Conservation (phyloP, 2,329 filamentous ascomycete species). For the Ascochyta clinopodiicola region DNA sequence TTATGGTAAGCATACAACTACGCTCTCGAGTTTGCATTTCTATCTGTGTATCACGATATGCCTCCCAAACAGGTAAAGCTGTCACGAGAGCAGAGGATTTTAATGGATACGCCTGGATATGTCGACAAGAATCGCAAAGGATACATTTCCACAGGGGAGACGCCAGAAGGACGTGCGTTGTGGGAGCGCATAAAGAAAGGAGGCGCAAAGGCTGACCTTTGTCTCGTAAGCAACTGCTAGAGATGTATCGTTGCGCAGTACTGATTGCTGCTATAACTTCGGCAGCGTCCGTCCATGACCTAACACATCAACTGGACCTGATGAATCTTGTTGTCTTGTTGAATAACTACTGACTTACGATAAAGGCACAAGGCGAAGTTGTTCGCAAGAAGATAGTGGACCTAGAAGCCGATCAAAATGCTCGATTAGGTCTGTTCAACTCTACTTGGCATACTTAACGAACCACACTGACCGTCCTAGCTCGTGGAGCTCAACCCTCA, state of each 20-base stretch:
- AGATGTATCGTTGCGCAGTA: not conserved
- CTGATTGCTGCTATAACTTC: not conserved
- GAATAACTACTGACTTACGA: not conserved
- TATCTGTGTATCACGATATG: conserved; percentile 11
- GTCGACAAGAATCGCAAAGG: not conserved
- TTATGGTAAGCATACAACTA: conserved; percentile 50
- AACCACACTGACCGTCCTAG: conserved; percentile 27
- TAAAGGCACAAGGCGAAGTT: conserved; percentile 40
- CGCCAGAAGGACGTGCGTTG: not conserved
- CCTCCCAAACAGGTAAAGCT: not conserved
- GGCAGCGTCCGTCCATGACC: too few species aligned
- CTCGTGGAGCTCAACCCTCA: conserved; percentile 44
- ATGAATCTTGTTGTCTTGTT: not conserved
- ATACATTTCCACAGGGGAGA: too few species aligned
- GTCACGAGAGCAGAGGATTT: not conserved
- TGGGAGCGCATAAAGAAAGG: not conserved
- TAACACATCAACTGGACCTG: not conserved
- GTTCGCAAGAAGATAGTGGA: conserved; percentile 42
- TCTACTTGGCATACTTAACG: not conserved
- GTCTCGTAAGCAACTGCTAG: not conserved
- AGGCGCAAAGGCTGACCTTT: not conserved
- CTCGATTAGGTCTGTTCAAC: conserved; percentile 33
- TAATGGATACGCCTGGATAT: not conserved
- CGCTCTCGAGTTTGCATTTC: not conserved
- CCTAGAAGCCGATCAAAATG: conserved; percentile 37